phyloP scores from a whole-genome alignment of 192 early-diverging fungal species.

The Helicostylum pulchrum region DNA sequence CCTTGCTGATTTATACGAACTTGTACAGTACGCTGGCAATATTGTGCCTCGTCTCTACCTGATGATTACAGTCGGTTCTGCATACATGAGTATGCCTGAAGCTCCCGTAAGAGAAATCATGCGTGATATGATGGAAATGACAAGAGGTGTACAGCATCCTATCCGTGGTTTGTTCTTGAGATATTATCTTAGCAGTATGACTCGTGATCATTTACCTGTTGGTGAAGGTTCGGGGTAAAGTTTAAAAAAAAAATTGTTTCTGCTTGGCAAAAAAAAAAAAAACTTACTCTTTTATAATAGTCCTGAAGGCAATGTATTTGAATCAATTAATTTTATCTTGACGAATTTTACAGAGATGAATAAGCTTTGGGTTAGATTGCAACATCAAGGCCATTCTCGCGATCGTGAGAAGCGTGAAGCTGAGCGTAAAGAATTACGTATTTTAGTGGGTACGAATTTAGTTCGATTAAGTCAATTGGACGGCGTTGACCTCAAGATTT shows the following conservation, averaged over 20 bases:
- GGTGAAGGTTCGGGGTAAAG: conserved; percentile 54
- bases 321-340: conserved; percentile 94
- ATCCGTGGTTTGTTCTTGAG: conserved; percentile 95
- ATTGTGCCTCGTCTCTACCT: conserved; percentile 98
- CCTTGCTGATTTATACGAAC: conserved; percentile 92
- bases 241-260: no score
- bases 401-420: conserved; percentile 94
- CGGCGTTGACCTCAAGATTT: conserved; percentile 78
- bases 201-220: conserved; percentile 90
- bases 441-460: conserved; percentile 95
- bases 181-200: conserved; percentile 93
- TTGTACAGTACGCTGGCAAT: conserved; percentile 97
- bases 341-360: conserved; percentile 99
- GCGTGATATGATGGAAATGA: conserved; percentile 99
- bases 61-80: conserved; percentile 98
- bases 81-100: conserved; percentile 91
- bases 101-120: conserved; percentile 95
- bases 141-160: conserved; percentile 97
- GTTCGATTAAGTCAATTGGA: conserved; percentile 92
- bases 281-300: no score
- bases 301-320: conserved; percentile 80
- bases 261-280: no score
- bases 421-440: conserved; percentile 92
- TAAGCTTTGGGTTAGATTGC: conserved; percentile 99
- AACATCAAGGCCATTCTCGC: conserved; percentile 91